Evolutionary conservation across 2,329 filamentous ascomycete species (phyloP).

Genomic region (Coleophoma cylindrospora): DNA sequence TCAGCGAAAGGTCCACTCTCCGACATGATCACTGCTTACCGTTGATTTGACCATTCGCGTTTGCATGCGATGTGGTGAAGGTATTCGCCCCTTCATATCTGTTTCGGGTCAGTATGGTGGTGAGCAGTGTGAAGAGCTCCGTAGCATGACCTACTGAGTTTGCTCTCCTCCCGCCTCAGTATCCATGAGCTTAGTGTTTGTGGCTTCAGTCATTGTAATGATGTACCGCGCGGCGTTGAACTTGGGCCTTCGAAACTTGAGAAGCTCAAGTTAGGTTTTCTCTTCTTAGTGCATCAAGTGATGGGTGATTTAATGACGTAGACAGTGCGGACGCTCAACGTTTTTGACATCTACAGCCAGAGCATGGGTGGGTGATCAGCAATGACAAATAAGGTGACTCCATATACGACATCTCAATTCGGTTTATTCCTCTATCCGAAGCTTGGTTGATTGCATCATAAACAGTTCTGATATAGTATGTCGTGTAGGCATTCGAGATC

Average conservation of each 20-base stretch:
- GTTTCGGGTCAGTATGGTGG: not conserved
- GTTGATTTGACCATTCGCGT: slow-evolving; percentile 51
- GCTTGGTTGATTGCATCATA: too few species aligned
- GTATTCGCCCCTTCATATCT: slow-evolving; percentile 54
- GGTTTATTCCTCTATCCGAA: too few species aligned
- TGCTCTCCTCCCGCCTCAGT: slow-evolving; percentile 55
- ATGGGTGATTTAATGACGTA: not conserved
- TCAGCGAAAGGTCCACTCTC: too few species aligned
- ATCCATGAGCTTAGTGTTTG: slow-evolving; percentile 43
- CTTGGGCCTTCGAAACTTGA: too few species aligned
- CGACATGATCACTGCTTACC: slow-evolving; percentile 29
- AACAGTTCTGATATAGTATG: too few species aligned
- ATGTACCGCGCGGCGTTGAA: too few species aligned
- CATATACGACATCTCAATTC: not conserved
- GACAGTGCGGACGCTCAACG: too few species aligned
- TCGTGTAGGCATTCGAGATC: too few species aligned
- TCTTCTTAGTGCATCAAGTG: too few species aligned
- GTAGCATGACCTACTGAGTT: slow-evolving; percentile 40
- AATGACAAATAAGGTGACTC: not conserved
- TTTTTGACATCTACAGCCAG: too few species aligned
- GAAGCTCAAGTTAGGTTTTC: too few species aligned
- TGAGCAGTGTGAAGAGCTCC: not conserved
- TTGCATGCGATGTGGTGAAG: slow-evolving; percentile 42
- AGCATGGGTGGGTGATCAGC: too few species aligned
- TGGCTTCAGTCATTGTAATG: slow-evolving; percentile 10